Evolutionary conservation across 2,329 filamentous ascomycete genomes (phyloP).

Genomic region (Calonectria ilicicola): DNA sequence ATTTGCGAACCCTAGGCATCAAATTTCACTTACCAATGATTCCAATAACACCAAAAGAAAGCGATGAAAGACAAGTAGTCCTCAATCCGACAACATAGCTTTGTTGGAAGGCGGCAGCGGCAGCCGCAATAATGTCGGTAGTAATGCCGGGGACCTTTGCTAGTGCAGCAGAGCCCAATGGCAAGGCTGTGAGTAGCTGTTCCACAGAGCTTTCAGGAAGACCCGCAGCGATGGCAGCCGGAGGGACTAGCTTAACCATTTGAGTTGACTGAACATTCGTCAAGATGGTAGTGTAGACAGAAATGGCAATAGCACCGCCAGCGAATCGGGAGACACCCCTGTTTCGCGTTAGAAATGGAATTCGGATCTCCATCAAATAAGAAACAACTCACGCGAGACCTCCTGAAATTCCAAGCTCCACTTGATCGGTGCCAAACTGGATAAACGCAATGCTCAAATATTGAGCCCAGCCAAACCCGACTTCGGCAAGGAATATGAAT

Average conservation of each 20-base stretch:
- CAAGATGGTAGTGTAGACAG: conserved; percentile 56
- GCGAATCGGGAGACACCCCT: conserved; percentile 56
- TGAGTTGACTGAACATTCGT: conserved; percentile 50
- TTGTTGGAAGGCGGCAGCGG: conserved; percentile 44
- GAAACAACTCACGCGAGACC: conserved; percentile 31
- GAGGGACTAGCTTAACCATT: conserved; percentile 47
- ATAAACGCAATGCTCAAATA: conserved; percentile 61
- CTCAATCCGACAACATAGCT: conserved; percentile 46
- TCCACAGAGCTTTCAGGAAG: conserved; percentile 44
- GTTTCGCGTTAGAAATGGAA: background rate
- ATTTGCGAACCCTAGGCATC: background rate
- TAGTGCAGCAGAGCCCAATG: conserved; percentile 37
- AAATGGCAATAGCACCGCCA: conserved; percentile 54
- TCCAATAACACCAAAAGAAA: conserved; percentile 45
- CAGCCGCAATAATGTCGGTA: conserved; percentile 41
- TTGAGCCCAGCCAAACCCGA: conserved; percentile 60
- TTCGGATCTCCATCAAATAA: conserved; percentile 42
- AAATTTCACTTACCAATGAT: conserved; percentile 42
- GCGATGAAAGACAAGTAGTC: conserved; percentile 44
- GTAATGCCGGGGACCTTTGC: conserved; percentile 43
- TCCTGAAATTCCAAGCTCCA: conserved; percentile 53
- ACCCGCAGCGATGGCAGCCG: conserved; percentile 50
- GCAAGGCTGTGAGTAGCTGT: conserved; percentile 45
- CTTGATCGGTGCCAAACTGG: conserved; percentile 62
- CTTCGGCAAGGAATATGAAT: conserved; percentile 58